Evolutionary conservation across 2,329 filamentous ascomycete genomes (phyloP), one percentile per base, ranked within the genome.

Genomic region (Neocucurbitaria cava): DNA sequence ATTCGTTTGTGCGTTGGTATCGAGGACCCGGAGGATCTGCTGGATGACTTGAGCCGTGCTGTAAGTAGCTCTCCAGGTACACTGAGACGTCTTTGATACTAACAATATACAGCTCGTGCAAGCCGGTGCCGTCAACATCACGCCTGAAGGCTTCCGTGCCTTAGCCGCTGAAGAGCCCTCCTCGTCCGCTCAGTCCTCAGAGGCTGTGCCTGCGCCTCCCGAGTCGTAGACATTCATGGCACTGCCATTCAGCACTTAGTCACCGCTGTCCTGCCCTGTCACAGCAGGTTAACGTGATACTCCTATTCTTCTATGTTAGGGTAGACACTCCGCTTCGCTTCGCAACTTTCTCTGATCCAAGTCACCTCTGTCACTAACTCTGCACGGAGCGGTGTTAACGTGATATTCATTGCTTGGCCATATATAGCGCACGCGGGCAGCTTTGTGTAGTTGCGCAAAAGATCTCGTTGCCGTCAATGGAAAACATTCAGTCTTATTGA

Each of bases 1-100:
- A 98, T 99, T 68, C 85, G 95, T 51, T 78, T 99, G 50, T 99
- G 95, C 72, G 92, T 99, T 40, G 95, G 95, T 41, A 99, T 99
- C 69, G 95, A 99, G 76, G 95, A 99, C 76, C 86, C 84, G 3
- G 86, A 92, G 65, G 95, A 99, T 79, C 75, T 99, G 68, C 91
- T 98, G 71, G 94, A 98, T 71, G 95, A 99, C 77, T 80, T 99
- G 54, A 90, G 88, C 58, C 87, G 92, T 66, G 95, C 95, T 66
- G 92, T 96, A 87, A 83, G 91, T 87, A 31, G 42, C 54, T 15
- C 31, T 18, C 20, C 18, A 28, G 2, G 1, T 9, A 17, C n/a
- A 49, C 5, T 9, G 15, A 13, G 17, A 4, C 17, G 11, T n/a
- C 42, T 40, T 23, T 24, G 18, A 5, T 26, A 23, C 26, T 31